Conservation (phyloP, 2,329 filamentous ascomycete genomes). For the Beauveria sp. region DNA sequence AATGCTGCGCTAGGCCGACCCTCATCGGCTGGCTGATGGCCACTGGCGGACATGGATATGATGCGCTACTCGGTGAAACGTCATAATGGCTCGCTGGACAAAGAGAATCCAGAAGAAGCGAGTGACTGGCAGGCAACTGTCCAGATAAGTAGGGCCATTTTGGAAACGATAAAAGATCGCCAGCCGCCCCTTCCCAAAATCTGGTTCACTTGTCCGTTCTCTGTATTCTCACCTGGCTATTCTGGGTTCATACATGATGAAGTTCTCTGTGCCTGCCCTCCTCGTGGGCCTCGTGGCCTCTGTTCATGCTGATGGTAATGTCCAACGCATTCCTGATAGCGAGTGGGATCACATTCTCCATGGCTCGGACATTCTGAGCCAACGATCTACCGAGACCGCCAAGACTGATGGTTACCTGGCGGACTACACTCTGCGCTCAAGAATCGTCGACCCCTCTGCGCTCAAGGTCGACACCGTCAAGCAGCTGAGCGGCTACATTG, state of each 20-base stretch:
- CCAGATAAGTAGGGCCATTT: neutral
- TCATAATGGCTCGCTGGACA: neutral
- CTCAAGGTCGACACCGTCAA: slow-evolving; percentile 90
- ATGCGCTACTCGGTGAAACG: neutral
- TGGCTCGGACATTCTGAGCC: slow-evolving; percentile 68
- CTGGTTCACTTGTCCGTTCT: no score
- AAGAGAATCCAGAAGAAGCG: neutral
- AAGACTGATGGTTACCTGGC: slow-evolving; percentile 77
- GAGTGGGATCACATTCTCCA: slow-evolving; percentile 89
- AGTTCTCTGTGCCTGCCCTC: slow-evolving; percentile 6
- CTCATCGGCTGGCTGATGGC: neutral
- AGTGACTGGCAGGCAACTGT: neutral
- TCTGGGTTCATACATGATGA: neutral
- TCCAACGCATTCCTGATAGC: slow-evolving; percentile 67
- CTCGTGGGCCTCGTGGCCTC: slow-evolving; percentile 4
- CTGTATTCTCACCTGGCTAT: neutral
- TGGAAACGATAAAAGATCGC: neutral
- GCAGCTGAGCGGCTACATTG: slow-evolving; percentile 96
- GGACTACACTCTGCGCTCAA: slow-evolving; percentile 79
- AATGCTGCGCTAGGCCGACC: neutral
- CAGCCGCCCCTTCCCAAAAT: neutral
- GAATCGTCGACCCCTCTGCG: slow-evolving; percentile 77
- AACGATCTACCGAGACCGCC: slow-evolving; percentile 55
- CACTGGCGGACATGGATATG: neutral
- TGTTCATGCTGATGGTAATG: slow-evolving; percentile 73